Evolutionary conservation across 2,329 filamentous ascomycete species (phyloP).

Genomic region (Thelonectria rubi): DNA sequence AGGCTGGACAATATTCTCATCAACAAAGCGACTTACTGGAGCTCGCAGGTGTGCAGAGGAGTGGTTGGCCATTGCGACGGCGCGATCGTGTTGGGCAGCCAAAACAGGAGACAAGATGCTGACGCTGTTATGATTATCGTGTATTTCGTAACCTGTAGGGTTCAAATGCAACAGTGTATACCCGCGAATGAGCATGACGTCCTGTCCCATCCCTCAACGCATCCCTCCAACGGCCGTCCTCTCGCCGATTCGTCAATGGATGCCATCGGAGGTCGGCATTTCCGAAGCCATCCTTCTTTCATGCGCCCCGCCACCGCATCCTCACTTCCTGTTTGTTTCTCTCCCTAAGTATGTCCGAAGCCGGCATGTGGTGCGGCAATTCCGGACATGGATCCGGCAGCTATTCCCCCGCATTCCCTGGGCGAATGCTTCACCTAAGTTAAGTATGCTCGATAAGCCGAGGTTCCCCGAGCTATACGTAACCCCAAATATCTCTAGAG

Average conservation of each 20-base stretch:
- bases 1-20: too few species aligned
- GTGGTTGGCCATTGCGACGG: too few species aligned
- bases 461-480: slow-evolving; percentile 12
- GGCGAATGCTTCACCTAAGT: neutral
- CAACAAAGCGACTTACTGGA: too few species aligned
- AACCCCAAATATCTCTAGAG: slow-evolving; percentile 2
- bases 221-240: slow-evolving; percentile 5
- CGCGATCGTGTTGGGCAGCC: too few species aligned
- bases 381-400: slow-evolving; percentile 21
- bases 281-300: slow-evolving; percentile 6
- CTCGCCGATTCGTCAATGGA: slow-evolving; percentile 13
- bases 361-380: slow-evolving; percentile 20
- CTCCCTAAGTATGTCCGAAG: slow-evolving; percentile 8
- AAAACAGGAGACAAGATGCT: too few species aligned
- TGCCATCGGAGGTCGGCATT: slow-evolving; percentile 13
- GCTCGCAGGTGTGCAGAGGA: too few species aligned
- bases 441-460: slow-evolving; percentile 1
- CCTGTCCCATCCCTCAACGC: too few species aligned
- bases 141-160: too few species aligned
- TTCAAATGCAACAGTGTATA: too few species aligned
- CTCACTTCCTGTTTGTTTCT: neutral
- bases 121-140: too few species aligned
- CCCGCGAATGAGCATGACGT: neutral
- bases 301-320: neutral
- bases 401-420: slow-evolving; percentile 21